A percentile compares a stretch with the other conserved stretches of the same genome.
Conservation (phyloP, 345 rosid species). For the Lumnitzera littorea region DNA sequence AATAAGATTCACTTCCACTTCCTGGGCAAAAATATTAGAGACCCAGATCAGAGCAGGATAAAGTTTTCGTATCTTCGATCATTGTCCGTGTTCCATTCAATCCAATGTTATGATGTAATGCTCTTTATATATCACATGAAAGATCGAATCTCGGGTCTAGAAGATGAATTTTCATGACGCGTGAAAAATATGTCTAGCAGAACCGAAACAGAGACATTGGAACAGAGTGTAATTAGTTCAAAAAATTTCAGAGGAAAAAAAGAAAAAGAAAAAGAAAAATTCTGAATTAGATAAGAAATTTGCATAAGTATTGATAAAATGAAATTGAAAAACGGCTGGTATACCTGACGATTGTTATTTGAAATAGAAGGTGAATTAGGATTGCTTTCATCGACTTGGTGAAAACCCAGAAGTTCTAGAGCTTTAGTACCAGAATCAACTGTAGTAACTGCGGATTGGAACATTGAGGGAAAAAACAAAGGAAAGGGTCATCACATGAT, state of each 20-base stretch:
- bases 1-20: conserved; percentile 49
- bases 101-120: too few species aligned
- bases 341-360: conserved; percentile 29
- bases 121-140: too few species aligned
- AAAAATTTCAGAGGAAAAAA: neutral
- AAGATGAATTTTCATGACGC: too few species aligned
- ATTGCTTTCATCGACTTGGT: conserved; percentile 28
- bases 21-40: conserved; percentile 23
- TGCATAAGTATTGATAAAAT: neutral
- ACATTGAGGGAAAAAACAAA: neutral
- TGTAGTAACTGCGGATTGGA: conserved; percentile 43
- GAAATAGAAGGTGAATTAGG: conserved; percentile 18
- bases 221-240: too few species aligned
- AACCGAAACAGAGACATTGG: too few species aligned
- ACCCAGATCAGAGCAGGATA: neutral
- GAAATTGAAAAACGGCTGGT: neutral
- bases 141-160: too few species aligned
- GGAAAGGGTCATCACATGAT: neutral
- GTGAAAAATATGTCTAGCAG: neutral
- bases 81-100: too few species aligned
- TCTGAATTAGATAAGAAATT: neutral
- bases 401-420: conserved; percentile 54
- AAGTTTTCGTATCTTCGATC: too few species aligned
- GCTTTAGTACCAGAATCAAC: conserved; percentile 81
- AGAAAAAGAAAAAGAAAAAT: neutral